A percentile compares a stretch with the other conserved stretches of the same genome.
Evolutionary conservation across 148 eudicot genomes (phyloP).

Genomic region (Cornus kousa): DNA sequence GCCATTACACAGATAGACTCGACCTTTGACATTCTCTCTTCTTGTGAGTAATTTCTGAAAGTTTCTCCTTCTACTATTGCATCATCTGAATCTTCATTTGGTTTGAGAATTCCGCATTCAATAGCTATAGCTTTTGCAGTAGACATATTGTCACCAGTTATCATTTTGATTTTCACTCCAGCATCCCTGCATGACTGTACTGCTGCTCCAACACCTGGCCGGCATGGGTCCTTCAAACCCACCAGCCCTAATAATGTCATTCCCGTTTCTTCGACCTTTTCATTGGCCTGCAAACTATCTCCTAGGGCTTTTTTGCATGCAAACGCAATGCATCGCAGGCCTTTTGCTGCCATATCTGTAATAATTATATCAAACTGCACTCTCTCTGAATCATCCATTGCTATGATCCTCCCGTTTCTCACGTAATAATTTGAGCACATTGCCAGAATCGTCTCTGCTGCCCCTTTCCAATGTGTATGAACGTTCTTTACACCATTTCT

Average conservation of each 20-base stretch:
- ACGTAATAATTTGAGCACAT: slow-evolving; percentile 34
- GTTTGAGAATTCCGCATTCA: slow-evolving; percentile 40
- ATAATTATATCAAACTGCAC: slow-evolving; percentile 16
- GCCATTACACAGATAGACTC: slow-evolving; percentile 29
- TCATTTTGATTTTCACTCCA: slow-evolving; percentile 40
- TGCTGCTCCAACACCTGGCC: slow-evolving; percentile 42
- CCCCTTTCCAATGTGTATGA: slow-evolving; percentile 48
- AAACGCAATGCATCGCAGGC: slow-evolving; percentile 41
- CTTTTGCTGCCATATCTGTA: slow-evolving; percentile 30
- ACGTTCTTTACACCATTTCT: neutral
- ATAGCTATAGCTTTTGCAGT: slow-evolving; percentile 47
- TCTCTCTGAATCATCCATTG: slow-evolving; percentile 17
- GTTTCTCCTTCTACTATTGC: slow-evolving; percentile 37
- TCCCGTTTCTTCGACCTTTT: neutral
- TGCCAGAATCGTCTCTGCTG: slow-evolving; percentile 47
- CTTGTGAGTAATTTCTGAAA: slow-evolving; percentile 33
- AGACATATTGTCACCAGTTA: slow-evolving; percentile 44
- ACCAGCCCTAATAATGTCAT: neutral
- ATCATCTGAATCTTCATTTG: slow-evolving; percentile 24
- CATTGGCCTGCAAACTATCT: neutral
- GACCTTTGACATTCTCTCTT: slow-evolving; percentile 9
- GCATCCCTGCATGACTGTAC: slow-evolving; percentile 37
- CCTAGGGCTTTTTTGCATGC: slow-evolving; percentile 19
- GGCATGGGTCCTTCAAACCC: slow-evolving; percentile 40
- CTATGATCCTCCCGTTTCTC: slow-evolving; percentile 20